phyloP scores from a whole-genome alignment of 78 protist genomes.

The Dictyostelium brefeldianum region DNA sequence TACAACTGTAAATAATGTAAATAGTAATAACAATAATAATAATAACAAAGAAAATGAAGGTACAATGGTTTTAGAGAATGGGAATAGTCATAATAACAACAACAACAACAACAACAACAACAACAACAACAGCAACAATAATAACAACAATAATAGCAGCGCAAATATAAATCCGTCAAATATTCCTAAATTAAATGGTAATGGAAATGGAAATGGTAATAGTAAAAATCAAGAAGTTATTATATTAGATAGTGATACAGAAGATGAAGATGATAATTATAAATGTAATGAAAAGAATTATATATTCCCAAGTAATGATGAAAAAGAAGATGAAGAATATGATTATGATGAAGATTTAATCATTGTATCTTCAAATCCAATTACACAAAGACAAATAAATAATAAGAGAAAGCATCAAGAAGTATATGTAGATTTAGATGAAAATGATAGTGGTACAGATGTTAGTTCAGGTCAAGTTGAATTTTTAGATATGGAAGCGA shows the following conservation, averaged over 20 bases:
- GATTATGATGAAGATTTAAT: neutral
- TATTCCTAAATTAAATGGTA: neutral
- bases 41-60: neutral
- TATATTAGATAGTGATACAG: constrained; percentile 19
- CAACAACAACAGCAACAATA: neutral
- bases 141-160: no score
- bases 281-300: neutral
- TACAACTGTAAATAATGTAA: neutral
- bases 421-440: neutral
- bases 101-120: neutral
- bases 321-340: neutral
- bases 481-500: neutral
- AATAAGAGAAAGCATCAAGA: no score
- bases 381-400: no score
- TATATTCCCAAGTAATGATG: neutral
- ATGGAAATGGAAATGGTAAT: neutral
- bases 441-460: neutral
- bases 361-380: no score
- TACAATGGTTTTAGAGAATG: no score
- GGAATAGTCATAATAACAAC: neutral
- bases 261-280: neutral
- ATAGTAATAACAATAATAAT: neutral
- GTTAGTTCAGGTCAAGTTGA: neutral
- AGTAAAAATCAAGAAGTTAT: neutral
- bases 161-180: no score